These are phyloP conservation scores for Entomortierella beljakovae DNA, from an alignment of 192 early-diverging fungal genomes.

Conservation along the genomic window DNA sequence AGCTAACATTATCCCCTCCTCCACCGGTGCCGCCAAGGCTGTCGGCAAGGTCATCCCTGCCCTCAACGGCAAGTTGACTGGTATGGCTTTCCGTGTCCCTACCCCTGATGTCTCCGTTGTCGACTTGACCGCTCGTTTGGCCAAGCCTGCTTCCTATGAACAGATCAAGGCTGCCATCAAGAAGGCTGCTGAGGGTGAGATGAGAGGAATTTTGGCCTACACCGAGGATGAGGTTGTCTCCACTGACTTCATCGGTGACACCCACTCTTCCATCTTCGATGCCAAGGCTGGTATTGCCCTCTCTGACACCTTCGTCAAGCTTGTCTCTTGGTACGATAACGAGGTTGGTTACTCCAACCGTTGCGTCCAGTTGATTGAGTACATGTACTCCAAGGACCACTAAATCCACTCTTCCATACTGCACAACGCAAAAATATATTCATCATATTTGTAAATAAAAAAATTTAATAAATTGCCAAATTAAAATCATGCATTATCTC, in stretches of 20 bases:
- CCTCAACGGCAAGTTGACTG: constrained; percentile 96
- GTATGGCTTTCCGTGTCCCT: constrained; percentile 98
- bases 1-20: constrained; percentile 96
- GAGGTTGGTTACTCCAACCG: constrained; percentile 95
- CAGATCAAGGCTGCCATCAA: constrained; percentile 92
- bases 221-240: constrained; percentile 97
- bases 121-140: constrained; percentile 94
- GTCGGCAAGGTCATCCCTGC: constrained; percentile 97
- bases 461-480: neutral
- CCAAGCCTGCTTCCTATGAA: constrained; percentile 90
- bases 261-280: constrained; percentile 95
- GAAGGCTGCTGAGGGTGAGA: constrained; percentile 80
- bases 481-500: constrained; percentile 2
- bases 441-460: constrained; percentile 35
- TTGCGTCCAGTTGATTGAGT: constrained; percentile 90
- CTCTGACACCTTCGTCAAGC: constrained; percentile 98
- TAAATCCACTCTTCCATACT: constrained; percentile 19
- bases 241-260: constrained; percentile 94
- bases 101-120: constrained; percentile 96
- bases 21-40: constrained; percentile 99
- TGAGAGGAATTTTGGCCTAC: constrained; percentile 94
- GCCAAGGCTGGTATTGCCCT: constrained; percentile 97
- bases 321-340: constrained; percentile 94
- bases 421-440: neutral
- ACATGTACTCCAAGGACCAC: constrained; percentile 68